Conservation (phyloP, 306 rosid species). For the Gillenia trifoliata region DNA sequence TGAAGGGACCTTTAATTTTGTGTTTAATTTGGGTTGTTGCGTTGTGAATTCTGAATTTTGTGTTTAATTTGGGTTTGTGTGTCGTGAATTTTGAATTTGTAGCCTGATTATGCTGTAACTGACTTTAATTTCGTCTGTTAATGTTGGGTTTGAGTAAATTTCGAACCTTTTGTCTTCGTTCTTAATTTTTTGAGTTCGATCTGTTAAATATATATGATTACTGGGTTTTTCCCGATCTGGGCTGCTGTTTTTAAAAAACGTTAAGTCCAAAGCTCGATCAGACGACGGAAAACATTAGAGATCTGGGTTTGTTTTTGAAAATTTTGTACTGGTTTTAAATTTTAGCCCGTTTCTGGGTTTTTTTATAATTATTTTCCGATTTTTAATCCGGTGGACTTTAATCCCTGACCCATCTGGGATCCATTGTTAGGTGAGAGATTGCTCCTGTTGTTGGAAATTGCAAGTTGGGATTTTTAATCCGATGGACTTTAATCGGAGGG, state of each 20-base stretch:
- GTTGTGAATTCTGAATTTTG: not conserved
- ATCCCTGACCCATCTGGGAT: conserved; percentile 22
- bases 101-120: not conserved
- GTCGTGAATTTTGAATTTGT: not conserved
- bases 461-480: not conserved
- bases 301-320: conserved; percentile 13
- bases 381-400: not conserved
- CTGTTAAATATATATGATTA: not conserved
- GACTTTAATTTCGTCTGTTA: not conserved
- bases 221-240: conserved; percentile 30
- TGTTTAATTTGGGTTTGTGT: not conserved
- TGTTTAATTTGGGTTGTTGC: not conserved
- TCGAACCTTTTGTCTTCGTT: not conserved
- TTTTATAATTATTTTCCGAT: not conserved
- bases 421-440: conserved; percentile 13
- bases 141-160: not conserved
- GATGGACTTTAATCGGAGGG: conserved; percentile 19
- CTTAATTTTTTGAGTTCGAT: not conserved
- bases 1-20: not conserved
- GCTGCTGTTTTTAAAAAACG: conserved; percentile 4
- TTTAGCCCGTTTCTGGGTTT: not conserved
- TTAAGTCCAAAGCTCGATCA: conserved; percentile 20
- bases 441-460: conserved; percentile 11
- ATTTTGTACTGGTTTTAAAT: not conserved
- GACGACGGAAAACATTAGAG: not conserved